Evolutionary conservation across 306 rosid genomes (phyloP), one percentile per base, ranked within the genome.

Genomic region (Abrus precatorius): DNA sequence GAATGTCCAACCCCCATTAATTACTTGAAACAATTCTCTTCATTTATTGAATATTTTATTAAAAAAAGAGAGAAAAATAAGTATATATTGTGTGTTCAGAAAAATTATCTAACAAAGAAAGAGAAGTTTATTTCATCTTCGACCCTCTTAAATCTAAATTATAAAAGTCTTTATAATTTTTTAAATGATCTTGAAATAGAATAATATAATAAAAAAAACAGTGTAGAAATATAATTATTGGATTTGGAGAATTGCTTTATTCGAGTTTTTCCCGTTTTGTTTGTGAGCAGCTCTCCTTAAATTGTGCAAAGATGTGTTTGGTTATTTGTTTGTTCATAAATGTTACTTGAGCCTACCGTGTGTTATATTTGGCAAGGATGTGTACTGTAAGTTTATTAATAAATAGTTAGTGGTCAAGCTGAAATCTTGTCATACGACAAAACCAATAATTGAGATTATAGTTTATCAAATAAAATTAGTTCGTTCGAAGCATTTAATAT

Each of bases 391-490:
- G 47, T 69, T 40, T 60, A 64, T 49, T 34, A 55, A 66, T 66
- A 56, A 74, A 81, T 64, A 40, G 45, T 33, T 65, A 55, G 72
- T 75, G 85, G 57, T 28, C 47, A 67, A 56, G 68, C 52, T 36
- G 65, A 75, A 48, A 75, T 57, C 29, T 14, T 49, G 43, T 68
- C 68, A 76, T 28, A 61, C 44, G 82, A 82, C 85, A 76, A 76
- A 77, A 27, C 52, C 56, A 71, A 83, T 77, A 83, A 83, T 83
- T 77, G 83, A 76, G 68, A 43, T 14, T 27, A 47, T 48, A n/a
- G 66, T 75, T 81, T 48, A 36, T 9, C 12, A 74, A 75, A 62
- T 72, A 61, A 28, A 69, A 14, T 33, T 48, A 59, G 32, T 32
- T 69, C 10, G 32, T 32, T 69, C 10, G 47, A 11, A 44, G 64